phyloP scores from a whole-genome alignment of 495 filamentous ascomycete genomes.

The Hypoxylon crocopeplum region DNA sequence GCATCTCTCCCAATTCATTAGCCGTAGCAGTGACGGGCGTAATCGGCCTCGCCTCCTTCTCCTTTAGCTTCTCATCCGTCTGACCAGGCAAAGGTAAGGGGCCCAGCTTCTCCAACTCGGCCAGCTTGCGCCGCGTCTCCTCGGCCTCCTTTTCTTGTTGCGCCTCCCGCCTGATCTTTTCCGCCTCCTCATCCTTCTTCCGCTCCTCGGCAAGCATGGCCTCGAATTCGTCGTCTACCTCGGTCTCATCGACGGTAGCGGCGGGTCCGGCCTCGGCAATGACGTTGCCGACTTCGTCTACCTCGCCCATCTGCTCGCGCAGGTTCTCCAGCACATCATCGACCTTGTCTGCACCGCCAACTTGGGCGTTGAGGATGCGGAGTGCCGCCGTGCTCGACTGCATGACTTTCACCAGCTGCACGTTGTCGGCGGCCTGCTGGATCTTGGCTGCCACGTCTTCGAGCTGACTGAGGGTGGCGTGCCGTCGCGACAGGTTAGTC shows the following conservation, averaged over 20 bases:
- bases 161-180: slow-evolving; percentile 49
- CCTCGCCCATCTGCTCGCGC: slow-evolving; percentile 78
- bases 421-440: slow-evolving; percentile 82
- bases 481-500: slow-evolving; percentile 68
- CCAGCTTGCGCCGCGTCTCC: slow-evolving; percentile 45
- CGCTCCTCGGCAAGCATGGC: slow-evolving; percentile 73
- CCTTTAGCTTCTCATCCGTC: slow-evolving; percentile 24
- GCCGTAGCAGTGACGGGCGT: slow-evolving; percentile 38
- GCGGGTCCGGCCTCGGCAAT: slow-evolving; percentile 65
- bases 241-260: slow-evolving; percentile 74
- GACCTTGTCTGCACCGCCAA: slow-evolving; percentile 78
- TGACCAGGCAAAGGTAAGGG: slow-evolving; percentile 24
- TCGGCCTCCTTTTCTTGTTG: slow-evolving; percentile 40
- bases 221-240: slow-evolving; percentile 89
- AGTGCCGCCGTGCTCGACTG: slow-evolving; percentile 75
- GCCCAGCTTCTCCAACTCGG: slow-evolving; percentile 45
- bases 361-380: slow-evolving; percentile 71
- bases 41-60: slow-evolving; percentile 28
- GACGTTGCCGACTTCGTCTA: slow-evolving; percentile 81
- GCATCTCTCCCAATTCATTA: slow-evolving; percentile 26
- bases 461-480: slow-evolving; percentile 76
- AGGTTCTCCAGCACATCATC: slow-evolving; percentile 76
- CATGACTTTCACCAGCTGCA: slow-evolving; percentile 82
- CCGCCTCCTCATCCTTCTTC: slow-evolving; percentile 60
- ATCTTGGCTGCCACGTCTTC: slow-evolving; percentile 82